Base-by-base conservation (phyloP, 768 basidiomycete genomes). In the Boletus rubroflammeus region DNA sequence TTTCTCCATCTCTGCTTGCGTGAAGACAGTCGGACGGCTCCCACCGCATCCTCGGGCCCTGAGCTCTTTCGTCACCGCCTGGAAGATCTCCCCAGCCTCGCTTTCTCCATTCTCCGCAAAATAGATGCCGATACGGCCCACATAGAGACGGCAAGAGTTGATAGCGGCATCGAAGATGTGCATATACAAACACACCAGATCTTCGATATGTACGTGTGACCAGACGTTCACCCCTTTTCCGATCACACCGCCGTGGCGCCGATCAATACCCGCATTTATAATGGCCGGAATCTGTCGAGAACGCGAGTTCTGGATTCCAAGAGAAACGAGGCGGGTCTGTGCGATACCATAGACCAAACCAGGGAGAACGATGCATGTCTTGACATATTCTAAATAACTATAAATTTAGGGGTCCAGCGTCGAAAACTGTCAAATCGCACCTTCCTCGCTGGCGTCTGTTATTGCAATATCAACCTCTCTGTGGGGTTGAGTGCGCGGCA, bases 341-440 rank as follows among this genome's bases (percentile, higher is more conserved):
- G 82, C 79, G 32, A 81, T 69, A 41, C 82, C 84, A 58, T 80
- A 89, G 31, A 90, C 81, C 0, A 83, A 82, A 17, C 70, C 67
- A 1, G 82, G 81, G 11, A 78, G 62, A 25, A 85, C 63, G 6
- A 83, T 79, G 65, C 81, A 78, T 3, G 73, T 73, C 58, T 72
- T 78, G 41, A 78, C 70, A 56, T 81, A 81, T 10, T 79, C 83
- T 80, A 51, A n/a, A 68, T 67, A 19, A 65, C n/a, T 6, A 36
- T 58, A 21, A 45, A 34, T 8, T 8, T 5, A 0, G 31, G 13
- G 38, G 13, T 23, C 36, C 29, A 23, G 23, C 19, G 2, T 35
- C 11, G 29, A 35, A 10, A 23, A 23, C 15, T 25, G 9, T 40
- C 34, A 4, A 15, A 25, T 13, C 54, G 9, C 25, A 78, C 80